Conservation (phyloP, 306 rosid species). For the Clitoria ternatea region DNA sequence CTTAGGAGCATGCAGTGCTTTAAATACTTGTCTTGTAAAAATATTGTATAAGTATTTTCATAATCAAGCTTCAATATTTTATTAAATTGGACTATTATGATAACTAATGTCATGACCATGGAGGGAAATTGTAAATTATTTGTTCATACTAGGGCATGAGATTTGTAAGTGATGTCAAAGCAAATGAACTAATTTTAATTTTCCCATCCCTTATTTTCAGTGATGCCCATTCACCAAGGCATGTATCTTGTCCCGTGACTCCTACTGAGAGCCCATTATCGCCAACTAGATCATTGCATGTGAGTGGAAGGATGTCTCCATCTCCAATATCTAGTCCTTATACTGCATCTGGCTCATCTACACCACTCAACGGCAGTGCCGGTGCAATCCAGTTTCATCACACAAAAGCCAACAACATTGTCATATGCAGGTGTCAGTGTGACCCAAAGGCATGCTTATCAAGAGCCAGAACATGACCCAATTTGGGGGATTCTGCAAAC, state of each 20-base stretch:
- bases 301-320: conserved; percentile 61
- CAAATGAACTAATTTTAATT: not conserved
- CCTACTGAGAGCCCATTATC: conserved; percentile 56
- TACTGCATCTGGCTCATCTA: conserved; percentile 65
- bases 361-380: conserved; percentile 51
- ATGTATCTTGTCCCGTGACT: conserved; percentile 62
- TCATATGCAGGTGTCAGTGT: conserved; percentile 36
- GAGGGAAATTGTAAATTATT: not conserved
- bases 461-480: conserved; percentile 40
- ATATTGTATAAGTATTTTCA: not conserved
- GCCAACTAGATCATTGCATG: conserved; percentile 48
- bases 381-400: conserved; percentile 54
- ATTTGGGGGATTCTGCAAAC: conserved; percentile 35
- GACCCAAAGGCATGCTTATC: conserved; percentile 35
- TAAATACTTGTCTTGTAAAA: not conserved
- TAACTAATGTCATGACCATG: conserved; percentile 29
- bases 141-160: not conserved
- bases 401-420: conserved; percentile 39
- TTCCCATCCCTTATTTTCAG: conserved; percentile 34
- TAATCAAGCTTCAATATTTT: not conserved
- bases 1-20: not conserved
- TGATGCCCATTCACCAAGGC: conserved; percentile 51
- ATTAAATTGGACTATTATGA: not conserved
- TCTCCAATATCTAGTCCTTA: conserved; percentile 76
- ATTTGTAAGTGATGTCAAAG: not conserved